A percentile compares a stretch with the other conserved stretches of the same genome.
These are phyloP conservation scores for Mucor circinelloides DNA, from an alignment of 371 early-diverging fungal genomes.

Conservation along the genomic window DNA sequence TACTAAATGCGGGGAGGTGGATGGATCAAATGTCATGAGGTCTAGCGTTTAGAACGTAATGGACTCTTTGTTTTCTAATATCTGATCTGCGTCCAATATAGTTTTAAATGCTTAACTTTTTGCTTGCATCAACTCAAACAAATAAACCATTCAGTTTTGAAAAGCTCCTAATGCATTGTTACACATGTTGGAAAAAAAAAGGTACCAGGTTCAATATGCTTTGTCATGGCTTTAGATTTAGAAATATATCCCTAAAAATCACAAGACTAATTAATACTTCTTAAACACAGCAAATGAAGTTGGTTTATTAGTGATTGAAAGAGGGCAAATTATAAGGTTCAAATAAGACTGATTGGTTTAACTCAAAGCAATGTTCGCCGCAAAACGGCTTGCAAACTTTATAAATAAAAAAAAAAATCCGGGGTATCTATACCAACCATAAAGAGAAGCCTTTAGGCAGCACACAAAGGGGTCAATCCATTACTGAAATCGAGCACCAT, in stretches of 20 bases:
- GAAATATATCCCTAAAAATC: not conserved
- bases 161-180: not conserved
- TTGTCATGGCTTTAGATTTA: not conserved
- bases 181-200: not conserved
- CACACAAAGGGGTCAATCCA: constrained; percentile 6
- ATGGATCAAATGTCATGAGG: not conserved
- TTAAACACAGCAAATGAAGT: not conserved
- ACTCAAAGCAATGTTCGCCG: not conserved
- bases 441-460: not conserved
- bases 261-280: not conserved
- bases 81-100: no score
- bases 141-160: not conserved
- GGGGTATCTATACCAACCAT: not conserved
- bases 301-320: no score
- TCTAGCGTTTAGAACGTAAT: not conserved
- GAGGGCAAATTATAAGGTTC: not conserved
- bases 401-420: not conserved
- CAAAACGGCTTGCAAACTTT: not conserved
- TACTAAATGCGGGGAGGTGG: not conserved
- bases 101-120: no score
- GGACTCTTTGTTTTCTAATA: not conserved
- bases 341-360: not conserved
- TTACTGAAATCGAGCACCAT: constrained; percentile 8
- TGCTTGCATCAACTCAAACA: no score
- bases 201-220: not conserved